These are phyloP conservation scores for Planoprotostelium fungivorum DNA, from an alignment of 78 protist species.

Conservation along the genomic window DNA sequence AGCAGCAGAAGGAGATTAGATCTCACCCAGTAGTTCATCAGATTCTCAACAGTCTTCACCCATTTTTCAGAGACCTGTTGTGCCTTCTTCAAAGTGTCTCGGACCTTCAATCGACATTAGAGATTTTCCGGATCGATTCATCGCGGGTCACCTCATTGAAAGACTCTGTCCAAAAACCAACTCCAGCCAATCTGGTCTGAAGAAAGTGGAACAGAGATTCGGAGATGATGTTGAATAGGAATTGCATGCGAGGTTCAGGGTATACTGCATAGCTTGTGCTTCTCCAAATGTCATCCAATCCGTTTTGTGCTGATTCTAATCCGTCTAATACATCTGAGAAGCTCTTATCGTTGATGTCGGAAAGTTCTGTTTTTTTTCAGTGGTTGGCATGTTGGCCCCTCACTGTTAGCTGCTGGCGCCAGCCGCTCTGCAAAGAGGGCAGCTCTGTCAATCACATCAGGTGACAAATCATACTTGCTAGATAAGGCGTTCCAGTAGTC, in stretches of 20 bases:
- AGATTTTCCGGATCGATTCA: not conserved
- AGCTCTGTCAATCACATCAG: not conserved
- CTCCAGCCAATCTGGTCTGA: not conserved
- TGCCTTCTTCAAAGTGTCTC: not conserved
- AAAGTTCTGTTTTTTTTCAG: not conserved
- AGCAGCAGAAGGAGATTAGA: not conserved
- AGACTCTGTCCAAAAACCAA: not conserved
- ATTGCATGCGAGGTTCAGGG: not conserved
- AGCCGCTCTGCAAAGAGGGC: not conserved
- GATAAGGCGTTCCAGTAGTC: not conserved
- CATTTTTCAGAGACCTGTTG: constrained; percentile 13
- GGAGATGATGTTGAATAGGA: not conserved
- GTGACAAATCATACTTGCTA: not conserved
- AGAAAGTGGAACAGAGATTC: not conserved
- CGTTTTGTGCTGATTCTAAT: not conserved
- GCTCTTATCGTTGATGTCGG: not conserved
- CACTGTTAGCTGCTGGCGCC: not conserved
- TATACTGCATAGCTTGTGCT: not conserved
- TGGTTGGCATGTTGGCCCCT: not conserved
- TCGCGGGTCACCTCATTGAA: not conserved
- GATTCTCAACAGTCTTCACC: constrained; percentile 7
- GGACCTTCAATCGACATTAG: not conserved
- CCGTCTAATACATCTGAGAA: not conserved
- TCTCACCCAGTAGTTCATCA: constrained; percentile 21
- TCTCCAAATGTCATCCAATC: not conserved